Evolutionary conservation across 345 rosid genomes (phyloP).

Genomic region (Pugionium dolabratum): DNA sequence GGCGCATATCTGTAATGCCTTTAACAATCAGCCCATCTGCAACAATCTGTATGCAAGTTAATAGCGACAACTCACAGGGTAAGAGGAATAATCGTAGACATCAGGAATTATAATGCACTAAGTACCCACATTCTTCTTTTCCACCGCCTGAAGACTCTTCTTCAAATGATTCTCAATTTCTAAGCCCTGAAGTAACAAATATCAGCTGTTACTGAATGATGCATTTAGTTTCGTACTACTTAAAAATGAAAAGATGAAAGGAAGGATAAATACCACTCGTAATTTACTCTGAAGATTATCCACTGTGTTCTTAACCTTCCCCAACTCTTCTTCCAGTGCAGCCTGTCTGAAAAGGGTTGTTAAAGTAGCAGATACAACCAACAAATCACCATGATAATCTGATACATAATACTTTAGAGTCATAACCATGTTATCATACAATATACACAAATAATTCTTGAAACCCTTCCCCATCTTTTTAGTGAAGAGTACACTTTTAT

Average conservation of each 20-base stretch:
- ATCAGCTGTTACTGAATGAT: slow-evolving; percentile 15
- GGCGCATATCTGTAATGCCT: slow-evolving; percentile 52
- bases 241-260: slow-evolving; percentile 25
- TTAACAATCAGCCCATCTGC: slow-evolving; percentile 54
- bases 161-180: slow-evolving; percentile 95
- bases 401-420: slow-evolving; percentile 17
- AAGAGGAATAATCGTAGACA: slow-evolving; percentile 9
- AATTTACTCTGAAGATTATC: slow-evolving; percentile 77
- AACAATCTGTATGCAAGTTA: slow-evolving; percentile 53
- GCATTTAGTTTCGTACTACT: background rate
- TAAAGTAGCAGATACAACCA: slow-evolving; percentile 46
- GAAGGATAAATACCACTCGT: slow-evolving; percentile 58
- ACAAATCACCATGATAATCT: slow-evolving; percentile 6
- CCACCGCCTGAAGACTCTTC: slow-evolving; percentile 70
- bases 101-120: slow-evolving; percentile 5
- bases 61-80: slow-evolving; percentile 28
- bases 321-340: slow-evolving; percentile 85
- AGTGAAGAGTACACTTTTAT: background rate
- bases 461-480: background rate
- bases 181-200: slow-evolving; percentile 64
- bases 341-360: slow-evolving; percentile 91
- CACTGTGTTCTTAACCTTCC: slow-evolving; percentile 52
- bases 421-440: slow-evolving; percentile 11
- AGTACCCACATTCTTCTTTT: slow-evolving; percentile 74
- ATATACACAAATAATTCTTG: background rate